Evolutionary conservation across 495 filamentous ascomycete species (phyloP).

Genomic region (Acidomyces sp.): DNA sequence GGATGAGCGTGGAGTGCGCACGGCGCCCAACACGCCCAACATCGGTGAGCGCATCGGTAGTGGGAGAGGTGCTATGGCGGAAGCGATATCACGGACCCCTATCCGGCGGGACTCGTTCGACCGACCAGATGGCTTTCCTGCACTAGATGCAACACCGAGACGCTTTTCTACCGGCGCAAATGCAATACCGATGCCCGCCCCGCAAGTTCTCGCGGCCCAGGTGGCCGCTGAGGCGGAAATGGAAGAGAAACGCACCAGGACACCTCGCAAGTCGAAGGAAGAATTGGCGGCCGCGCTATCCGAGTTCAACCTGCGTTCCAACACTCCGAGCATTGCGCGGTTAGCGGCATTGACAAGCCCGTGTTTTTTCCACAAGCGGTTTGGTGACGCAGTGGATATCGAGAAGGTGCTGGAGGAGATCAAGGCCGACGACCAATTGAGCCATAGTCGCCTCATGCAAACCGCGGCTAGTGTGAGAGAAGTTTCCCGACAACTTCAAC

Average conservation of each 20-base stretch:
- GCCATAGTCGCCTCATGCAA: constrained; percentile 82
- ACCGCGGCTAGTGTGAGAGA: constrained; percentile 90
- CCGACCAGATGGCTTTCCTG: constrained; percentile 11
- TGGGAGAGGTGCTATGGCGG: constrained; percentile 10
- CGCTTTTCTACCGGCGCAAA: constrained; percentile 19
- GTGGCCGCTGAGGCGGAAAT: constrained; percentile 12
- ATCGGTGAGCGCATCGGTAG: neutral
- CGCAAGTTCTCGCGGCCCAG: constrained; percentile 16
- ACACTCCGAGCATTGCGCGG: constrained; percentile 26
- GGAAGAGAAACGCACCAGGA: constrained; percentile 4
- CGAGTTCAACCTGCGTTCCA: constrained; percentile 13
- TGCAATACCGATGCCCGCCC: constrained; percentile 17
- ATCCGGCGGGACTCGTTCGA: constrained; percentile 22
- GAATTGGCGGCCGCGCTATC: constrained; percentile 18
- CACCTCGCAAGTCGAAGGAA: constrained; percentile 8
- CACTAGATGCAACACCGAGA: constrained; percentile 16
- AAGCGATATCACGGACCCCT: constrained; percentile 13
- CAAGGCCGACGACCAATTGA: constrained; percentile 73
- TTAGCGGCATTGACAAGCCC: constrained; percentile 63
- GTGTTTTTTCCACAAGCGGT: constrained; percentile 93
- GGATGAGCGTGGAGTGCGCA: constrained; percentile 5
- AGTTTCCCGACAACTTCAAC: constrained; percentile 37
- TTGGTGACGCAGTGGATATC: constrained; percentile 90
- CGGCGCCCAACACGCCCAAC: constrained; percentile 4
- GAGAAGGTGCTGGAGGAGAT: constrained; percentile 94